Evolutionary conservation across 2,329 filamentous ascomycete species (phyloP), one percentile per base, ranked within the genome.

Genomic region (Emergomyces africanus): DNA sequence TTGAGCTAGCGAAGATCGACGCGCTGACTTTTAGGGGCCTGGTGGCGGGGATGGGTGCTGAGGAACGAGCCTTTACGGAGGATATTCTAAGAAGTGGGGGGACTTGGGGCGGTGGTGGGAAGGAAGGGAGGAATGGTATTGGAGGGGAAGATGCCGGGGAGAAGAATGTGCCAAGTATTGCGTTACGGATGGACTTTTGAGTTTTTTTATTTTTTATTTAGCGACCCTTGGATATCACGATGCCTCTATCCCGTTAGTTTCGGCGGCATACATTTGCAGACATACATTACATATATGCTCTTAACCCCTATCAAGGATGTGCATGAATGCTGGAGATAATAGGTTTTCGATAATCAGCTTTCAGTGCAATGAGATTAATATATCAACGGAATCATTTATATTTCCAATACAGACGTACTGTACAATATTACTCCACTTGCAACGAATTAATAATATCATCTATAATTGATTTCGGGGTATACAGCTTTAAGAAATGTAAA

Each of bases 131-230:
- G 12, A 25, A 65, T 69, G 68, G 69, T 61, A 75, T 77, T 65
- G 72, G 70, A 58, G 81, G 76, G 33, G 83, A 83, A 55, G 75
- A 76, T 54, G 81, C 76, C 33, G 84, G 83, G 57, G 75, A 76
- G 54, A 75, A 77, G 54, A 76, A 72, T 49, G 77, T 79, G 72
- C 94, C 94, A 14, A 94, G 79, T 63, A 99, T 99, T 79, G 90
- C 90, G 58, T 74, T 99, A 69, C 94, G 95, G 80, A 95, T 97
- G 88, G 81, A 96, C 72, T 97, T 99, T 80, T 89, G 63, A 86
- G 74, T 37, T 23, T 49, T 9, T n/a, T 39, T 50, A 53, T n/a
- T 39, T 28, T 33, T 50, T 56, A 25, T 39, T 28, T 33, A 20
- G 5, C 46, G 35, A n/a, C 46, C 37, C 39, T 35, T 53, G 35